Conservation (phyloP, 2,329 filamentous ascomycete species). For the Beauveria sp. region DNA sequence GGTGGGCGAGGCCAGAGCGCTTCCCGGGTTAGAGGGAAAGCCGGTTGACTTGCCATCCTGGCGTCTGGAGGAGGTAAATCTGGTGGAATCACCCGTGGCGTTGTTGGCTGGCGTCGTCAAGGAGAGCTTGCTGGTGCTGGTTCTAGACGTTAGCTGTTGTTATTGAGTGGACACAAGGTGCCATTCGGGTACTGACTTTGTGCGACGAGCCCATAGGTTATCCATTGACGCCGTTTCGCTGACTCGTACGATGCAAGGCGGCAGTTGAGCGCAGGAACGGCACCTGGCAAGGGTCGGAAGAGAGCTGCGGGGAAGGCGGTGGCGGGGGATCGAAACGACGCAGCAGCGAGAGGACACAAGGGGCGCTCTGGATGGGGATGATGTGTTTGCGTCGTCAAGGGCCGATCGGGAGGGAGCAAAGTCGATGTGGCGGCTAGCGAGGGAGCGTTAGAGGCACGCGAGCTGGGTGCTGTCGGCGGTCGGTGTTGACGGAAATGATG, state of each 20-base stretch:
- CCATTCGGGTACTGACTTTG: conserved; percentile 54
- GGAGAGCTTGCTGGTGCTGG: conserved; percentile 84
- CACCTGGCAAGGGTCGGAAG: conserved; percentile 6
- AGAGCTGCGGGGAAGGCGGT: neutral
- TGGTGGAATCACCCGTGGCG: conserved; percentile 49
- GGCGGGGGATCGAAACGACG: neutral
- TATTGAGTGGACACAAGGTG: conserved; percentile 10
- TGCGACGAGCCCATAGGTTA: conserved; percentile 72
- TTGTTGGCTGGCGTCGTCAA: conserved; percentile 65
- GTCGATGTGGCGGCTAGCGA: neutral
- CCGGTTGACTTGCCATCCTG: conserved; percentile 72
- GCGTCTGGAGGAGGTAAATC: conserved; percentile 61
- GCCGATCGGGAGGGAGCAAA: conserved; percentile 1
- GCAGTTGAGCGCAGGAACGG: conserved; percentile 10
- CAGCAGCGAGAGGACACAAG: neutral
- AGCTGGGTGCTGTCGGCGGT: conserved; percentile 3
- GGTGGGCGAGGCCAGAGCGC: conserved; percentile 66
- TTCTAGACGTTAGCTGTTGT: conserved; percentile 16
- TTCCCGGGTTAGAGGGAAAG: conserved; percentile 66
- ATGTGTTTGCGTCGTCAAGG: neutral
- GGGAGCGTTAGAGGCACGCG: conserved; percentile 8
- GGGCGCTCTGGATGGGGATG: neutral
- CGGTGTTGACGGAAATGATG: neutral
- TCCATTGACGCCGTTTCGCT: conserved; percentile 43
- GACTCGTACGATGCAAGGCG: conserved; percentile 11